These are phyloP conservation scores for Irpex sp. DNA, from an alignment of 1,284 basidiomycete genomes.

Conservation along the genomic window DNA sequence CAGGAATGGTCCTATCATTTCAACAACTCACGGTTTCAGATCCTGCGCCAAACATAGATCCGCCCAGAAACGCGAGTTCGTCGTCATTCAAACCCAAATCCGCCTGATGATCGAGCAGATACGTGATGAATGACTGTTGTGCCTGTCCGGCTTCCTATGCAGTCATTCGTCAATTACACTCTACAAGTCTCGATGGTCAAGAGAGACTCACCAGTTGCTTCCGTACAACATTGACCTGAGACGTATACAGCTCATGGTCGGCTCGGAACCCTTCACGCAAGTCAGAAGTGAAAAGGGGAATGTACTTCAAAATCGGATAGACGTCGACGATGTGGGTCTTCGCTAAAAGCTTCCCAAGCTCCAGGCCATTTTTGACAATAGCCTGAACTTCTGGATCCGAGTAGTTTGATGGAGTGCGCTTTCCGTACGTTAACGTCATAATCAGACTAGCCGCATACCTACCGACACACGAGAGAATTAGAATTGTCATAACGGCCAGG, in stretches of 20 bases:
- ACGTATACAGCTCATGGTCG: conserved; percentile 52
- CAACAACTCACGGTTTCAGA: conserved; percentile 45
- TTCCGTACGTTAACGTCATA: conserved; percentile 64
- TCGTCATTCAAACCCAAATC: conserved; percentile 46
- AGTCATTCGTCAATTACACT: neutral
- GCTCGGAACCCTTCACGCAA: conserved; percentile 50
- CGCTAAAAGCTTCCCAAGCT: conserved; percentile 45
- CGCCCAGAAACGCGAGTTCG: conserved; percentile 58
- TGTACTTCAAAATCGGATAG: conserved; percentile 49
- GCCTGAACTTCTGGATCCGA: conserved; percentile 56
- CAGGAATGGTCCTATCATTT: too few relatives aligned
- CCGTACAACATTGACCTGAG: conserved; percentile 43
- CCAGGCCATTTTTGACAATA: conserved; percentile 44
- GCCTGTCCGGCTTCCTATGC: conserved; percentile 31
- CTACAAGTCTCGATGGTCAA: neutral
- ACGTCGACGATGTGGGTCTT: conserved; percentile 57
- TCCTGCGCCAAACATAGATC: conserved; percentile 63
- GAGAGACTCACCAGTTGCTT: conserved; percentile 37
- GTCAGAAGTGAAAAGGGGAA: conserved; percentile 54
- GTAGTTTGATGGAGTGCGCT: conserved; percentile 41
- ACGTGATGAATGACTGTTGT: conserved; percentile 46
- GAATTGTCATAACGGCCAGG: too few relatives aligned
- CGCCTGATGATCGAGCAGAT: conserved; percentile 47
- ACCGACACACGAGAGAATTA: neutral
- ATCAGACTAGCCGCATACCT: conserved; percentile 65